A percentile compares a stretch with the other conserved stretches of the same genome.
Conservation (phyloP, 495 filamentous ascomycete species). For the Immersiella caudata region DNA sequence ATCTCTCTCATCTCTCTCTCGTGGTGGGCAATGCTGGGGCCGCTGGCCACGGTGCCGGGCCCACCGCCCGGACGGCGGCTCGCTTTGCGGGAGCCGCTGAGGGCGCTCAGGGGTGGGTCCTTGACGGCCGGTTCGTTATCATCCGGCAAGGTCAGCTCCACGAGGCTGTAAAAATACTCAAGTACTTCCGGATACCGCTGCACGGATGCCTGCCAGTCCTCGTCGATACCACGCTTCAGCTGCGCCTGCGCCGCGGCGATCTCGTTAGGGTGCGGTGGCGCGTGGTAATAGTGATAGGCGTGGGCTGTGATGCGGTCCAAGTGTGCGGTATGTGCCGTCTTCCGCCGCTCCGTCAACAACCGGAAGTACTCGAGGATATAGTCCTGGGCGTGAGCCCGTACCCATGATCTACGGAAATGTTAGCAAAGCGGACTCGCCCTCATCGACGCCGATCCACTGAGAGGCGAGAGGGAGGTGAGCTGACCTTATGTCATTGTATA, state of each 20-base stretch:
- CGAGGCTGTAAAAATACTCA: constrained; percentile 70
- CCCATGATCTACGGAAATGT: constrained; percentile 60
- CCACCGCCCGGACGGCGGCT: constrained; percentile 34
- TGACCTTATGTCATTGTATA: constrained; percentile 67
- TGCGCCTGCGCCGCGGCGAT: constrained; percentile 59
- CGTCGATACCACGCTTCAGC: constrained; percentile 70
- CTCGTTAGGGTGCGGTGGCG: constrained; percentile 58
- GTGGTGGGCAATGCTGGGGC: constrained; percentile 33
- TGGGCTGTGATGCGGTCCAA: constrained; percentile 61
- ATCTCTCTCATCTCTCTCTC: constrained; percentile 32
- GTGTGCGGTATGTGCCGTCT: constrained; percentile 57
- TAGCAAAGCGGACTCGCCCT: constrained; percentile 23
- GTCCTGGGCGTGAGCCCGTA: constrained; percentile 67
- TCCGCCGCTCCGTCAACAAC: constrained; percentile 61
- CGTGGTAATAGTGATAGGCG: constrained; percentile 58
- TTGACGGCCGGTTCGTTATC: constrained; percentile 57
- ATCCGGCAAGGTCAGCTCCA: constrained; percentile 60
- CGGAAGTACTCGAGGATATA: constrained; percentile 71
- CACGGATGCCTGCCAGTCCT: constrained; percentile 70
- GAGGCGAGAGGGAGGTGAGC: constrained; percentile 20
- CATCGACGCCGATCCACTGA: not conserved
- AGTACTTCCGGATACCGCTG: constrained; percentile 73
- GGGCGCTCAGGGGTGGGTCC: constrained; percentile 58
- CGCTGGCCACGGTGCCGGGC: constrained; percentile 38
- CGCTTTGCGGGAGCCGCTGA: constrained; percentile 47